Conservation (phyloP, 2,329 filamentous ascomycete genomes). For the Ceratocystis alfenasii region DNA sequence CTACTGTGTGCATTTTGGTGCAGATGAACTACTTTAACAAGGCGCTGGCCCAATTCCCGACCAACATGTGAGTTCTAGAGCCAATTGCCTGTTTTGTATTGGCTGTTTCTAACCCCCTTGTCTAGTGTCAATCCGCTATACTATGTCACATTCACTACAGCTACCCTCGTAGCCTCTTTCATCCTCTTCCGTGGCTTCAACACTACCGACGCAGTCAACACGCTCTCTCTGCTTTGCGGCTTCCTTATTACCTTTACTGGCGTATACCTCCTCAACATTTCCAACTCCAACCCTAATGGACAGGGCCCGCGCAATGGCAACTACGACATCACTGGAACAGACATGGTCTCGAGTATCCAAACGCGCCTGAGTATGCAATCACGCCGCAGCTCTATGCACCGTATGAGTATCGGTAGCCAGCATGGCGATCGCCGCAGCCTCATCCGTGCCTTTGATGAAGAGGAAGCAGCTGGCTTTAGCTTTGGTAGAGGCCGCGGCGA, state of each 20-base stretch:
- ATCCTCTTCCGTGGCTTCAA: conserved; percentile 96
- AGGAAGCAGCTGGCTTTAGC: conserved; percentile 60
- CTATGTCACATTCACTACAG: conserved; percentile 95
- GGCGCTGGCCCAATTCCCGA: conserved; percentile 88
- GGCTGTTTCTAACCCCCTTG: conserved; percentile 3
- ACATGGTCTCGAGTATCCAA: conserved; percentile 77
- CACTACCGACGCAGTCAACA: conserved; percentile 82
- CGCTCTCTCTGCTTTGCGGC: conserved; percentile 78
- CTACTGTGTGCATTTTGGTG: conserved; percentile 83
- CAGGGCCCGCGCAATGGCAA: conserved; percentile 51
- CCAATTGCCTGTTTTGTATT: too few relatives aligned
- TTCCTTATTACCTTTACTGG: conserved; percentile 93
- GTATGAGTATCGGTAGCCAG: conserved; percentile 52
- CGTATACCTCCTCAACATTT: conserved; percentile 93
- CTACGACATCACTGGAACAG: conserved; percentile 74
- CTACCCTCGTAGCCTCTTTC: conserved; percentile 85
- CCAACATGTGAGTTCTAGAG: conserved; percentile 65
- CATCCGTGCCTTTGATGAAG: conserved; percentile 81
- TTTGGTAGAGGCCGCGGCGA: conserved; percentile 59
- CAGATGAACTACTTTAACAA: conserved; percentile 99
- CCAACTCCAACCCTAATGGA: conserved; percentile 77
- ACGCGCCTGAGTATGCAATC: conserved; percentile 90
- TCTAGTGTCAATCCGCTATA: conserved; percentile 83
- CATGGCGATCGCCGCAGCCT: conserved; percentile 65
- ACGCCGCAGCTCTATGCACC: conserved; percentile 56